Evolutionary conservation across 2,329 filamentous ascomycete genomes (phyloP).

Genomic region (Paraphoma sp.): DNA sequence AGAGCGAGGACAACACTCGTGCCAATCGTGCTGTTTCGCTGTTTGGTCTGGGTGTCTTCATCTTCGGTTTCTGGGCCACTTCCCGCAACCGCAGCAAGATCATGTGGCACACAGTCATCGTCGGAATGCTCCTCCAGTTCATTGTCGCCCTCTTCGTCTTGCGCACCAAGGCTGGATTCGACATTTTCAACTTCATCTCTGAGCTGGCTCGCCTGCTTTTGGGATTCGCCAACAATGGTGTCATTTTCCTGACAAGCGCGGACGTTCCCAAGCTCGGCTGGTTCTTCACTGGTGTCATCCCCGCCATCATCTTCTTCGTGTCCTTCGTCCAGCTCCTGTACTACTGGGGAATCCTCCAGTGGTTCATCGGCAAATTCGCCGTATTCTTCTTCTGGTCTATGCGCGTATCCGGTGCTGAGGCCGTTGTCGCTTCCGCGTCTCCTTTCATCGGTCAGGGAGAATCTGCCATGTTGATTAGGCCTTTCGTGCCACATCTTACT

Average conservation of each 20-base stretch:
- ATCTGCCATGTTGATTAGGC: constrained; percentile 88
- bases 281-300: constrained; percentile 83
- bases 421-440: constrained; percentile 90
- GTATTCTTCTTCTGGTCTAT: constrained; percentile 91
- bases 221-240: constrained; percentile 76
- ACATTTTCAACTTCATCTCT: constrained; percentile 92
- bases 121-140: constrained; percentile 88
- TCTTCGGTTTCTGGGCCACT: constrained; percentile 71
- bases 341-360: constrained; percentile 81
- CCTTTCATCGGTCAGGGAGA: constrained; percentile 96
- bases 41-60: constrained; percentile 76
- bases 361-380: constrained; percentile 88
- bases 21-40: constrained; percentile 81
- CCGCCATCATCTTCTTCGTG: constrained; percentile 95
- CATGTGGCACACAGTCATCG: constrained; percentile 68
- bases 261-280: constrained; percentile 56
- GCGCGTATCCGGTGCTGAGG: constrained; percentile 86
- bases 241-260: constrained; percentile 70
- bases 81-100: constrained; percentile 70
- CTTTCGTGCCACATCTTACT: constrained; percentile 85
- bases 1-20: constrained; percentile 77
- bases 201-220: constrained; percentile 75
- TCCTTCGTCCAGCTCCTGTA: constrained; percentile 87
- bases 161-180: constrained; percentile 77
- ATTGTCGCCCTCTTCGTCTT: constrained; percentile 88